Evolutionary conservation across 192 early-diverging fungal species (phyloP).

Genomic region (Pilaira anomala): DNA sequence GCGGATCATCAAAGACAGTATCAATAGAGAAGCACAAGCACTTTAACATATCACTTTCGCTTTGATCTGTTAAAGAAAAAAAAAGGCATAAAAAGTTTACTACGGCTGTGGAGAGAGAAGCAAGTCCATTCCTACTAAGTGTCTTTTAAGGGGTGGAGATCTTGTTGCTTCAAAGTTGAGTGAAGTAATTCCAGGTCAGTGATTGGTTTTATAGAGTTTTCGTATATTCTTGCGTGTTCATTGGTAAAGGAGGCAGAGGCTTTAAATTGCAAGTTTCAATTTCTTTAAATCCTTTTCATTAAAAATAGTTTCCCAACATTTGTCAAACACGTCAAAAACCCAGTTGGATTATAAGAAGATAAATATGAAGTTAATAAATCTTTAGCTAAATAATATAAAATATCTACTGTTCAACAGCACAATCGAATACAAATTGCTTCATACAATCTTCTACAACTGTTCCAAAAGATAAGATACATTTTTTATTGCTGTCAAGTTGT

Average conservation of each 20-base stretch:
- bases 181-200: not conserved
- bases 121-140: not conserved
- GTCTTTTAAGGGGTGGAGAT: not conserved
- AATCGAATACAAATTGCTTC: no score
- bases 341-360: no score
- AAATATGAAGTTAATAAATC: no score
- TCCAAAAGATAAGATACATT: no score
- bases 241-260: not conserved
- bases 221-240: not conserved
- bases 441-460: no score
- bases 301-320: not conserved
- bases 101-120: not conserved
- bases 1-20: not conserved
- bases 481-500: no score
- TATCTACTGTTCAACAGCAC: no score
- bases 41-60: not conserved
- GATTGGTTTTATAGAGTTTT: not conserved
- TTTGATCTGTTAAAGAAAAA: not conserved
- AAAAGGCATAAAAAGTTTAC: not conserved
- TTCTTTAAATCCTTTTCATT: not conserved
- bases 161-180: not conserved
- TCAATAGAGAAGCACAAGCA: not conserved
- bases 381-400: no score
- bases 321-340: not conserved
- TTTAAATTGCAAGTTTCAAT: not conserved